phyloP scores from a whole-genome alignment of 2,329 filamentous ascomycete species.

The Botrytis medusae region DNA sequence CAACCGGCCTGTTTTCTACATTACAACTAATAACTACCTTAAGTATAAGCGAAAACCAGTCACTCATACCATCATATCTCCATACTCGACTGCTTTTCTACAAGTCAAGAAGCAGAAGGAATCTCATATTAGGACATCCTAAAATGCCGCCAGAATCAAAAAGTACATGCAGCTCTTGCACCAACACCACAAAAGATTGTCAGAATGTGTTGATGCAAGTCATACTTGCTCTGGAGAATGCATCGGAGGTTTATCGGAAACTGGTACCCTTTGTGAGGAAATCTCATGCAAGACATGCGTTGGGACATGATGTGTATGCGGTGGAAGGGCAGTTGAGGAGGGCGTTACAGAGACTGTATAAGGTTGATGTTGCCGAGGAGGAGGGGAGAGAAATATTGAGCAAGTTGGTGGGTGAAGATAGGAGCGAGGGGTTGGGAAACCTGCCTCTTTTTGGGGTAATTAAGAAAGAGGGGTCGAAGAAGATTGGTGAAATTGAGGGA shows the following conservation, averaged over 20 bases:
- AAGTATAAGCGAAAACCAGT: background rate
- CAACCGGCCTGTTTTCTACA: background rate
- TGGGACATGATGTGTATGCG: background rate
- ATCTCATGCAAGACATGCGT: conserved; percentile 1
- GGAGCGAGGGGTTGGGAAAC: background rate
- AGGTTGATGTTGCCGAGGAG: background rate
- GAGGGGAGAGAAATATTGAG: background rate
- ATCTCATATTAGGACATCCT: background rate
- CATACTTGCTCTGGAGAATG: background rate
- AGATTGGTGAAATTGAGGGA: background rate
- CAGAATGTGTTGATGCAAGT: background rate
- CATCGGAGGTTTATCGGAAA: conserved; percentile 9
- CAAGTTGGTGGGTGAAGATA: background rate
- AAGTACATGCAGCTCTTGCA: conserved; percentile 4
- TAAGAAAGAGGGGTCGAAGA: background rate
- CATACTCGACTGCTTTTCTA: background rate
- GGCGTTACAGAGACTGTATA: background rate
- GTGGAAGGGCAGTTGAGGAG: background rate
- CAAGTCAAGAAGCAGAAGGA: background rate
- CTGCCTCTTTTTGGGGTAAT: background rate
- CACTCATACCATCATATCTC: background rate
- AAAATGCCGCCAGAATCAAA: conserved; percentile 11
- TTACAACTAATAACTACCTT: background rate
- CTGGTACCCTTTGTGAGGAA: conserved; percentile 7
- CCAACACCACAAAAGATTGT: background rate